A percentile compares a stretch with the other conserved stretches of the same genome.
Evolutionary conservation across 2,329 filamentous ascomycete species (phyloP).

Genomic region (Hymenoscyphus fraxineus): DNA sequence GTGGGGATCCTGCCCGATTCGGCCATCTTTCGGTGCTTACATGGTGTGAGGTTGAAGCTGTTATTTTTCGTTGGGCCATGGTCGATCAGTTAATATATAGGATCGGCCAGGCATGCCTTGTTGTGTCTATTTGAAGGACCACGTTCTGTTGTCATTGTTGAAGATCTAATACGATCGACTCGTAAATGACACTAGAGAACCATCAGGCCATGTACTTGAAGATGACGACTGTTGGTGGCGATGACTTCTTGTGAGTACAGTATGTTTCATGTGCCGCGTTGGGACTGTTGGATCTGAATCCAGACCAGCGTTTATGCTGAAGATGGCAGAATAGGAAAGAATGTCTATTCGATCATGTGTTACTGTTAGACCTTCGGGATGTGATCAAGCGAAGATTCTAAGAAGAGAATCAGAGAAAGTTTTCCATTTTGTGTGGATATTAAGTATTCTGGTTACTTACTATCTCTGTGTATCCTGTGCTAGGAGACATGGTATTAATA

Average conservation of each 20-base stretch:
- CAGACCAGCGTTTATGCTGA: too few relatives aligned
- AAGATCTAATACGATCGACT: background rate
- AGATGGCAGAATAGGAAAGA: too few relatives aligned
- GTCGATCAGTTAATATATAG: background rate
- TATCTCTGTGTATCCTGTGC: too few relatives aligned
- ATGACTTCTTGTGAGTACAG: background rate
- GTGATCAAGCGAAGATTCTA: too few relatives aligned
- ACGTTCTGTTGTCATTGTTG: background rate
- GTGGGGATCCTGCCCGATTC: background rate
- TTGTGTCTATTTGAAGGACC: slow-evolving; percentile 5
- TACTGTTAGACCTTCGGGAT: too few relatives aligned
- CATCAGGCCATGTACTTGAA: background rate
- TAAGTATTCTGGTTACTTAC: too few relatives aligned
- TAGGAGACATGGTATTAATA: too few relatives aligned
- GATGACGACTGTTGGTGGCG: background rate
- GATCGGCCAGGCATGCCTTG: background rate
- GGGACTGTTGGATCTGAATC: too few relatives aligned
- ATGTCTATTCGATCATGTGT: too few relatives aligned
- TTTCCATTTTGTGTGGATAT: too few relatives aligned
- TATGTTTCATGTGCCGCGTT: background rate
- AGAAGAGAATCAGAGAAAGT: too few relatives aligned
- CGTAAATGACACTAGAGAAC: background rate
- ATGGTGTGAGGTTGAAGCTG: background rate
- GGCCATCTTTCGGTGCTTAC: background rate
- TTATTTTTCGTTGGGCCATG: background rate